phyloP scores from a whole-genome alignment of 768 basidiomycete species.

The Wakefieldia striispora region DNA sequence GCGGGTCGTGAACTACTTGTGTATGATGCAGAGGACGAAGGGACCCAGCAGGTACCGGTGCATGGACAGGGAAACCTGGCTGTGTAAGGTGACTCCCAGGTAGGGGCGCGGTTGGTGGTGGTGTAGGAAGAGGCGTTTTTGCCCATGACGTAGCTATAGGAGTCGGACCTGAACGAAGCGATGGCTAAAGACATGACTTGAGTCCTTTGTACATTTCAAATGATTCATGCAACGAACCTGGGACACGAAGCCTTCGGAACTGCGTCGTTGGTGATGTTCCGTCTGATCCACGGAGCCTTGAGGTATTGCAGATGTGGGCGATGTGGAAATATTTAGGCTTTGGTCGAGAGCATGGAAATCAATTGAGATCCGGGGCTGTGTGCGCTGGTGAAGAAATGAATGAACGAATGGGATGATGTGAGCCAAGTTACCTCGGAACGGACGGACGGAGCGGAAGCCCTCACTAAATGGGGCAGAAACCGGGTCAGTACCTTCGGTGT shows the following conservation, averaged over 20 bases:
- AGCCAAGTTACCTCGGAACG: constrained; percentile 11
- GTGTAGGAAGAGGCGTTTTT: constrained; percentile 21
- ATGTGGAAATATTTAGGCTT: constrained; percentile 2
- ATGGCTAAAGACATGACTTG: constrained; percentile 6
- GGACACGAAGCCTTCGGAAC: constrained; percentile 13
- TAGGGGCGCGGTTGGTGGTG: constrained; percentile 13
- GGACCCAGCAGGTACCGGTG: constrained; percentile 6
- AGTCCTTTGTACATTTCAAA: not conserved
- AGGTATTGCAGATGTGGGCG: constrained; percentile 2
- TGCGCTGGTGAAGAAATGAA: not conserved
- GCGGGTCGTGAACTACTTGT: constrained; percentile 1
- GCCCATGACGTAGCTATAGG: constrained; percentile 15
- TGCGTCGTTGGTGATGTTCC: constrained; percentile 7
- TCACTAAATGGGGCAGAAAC: not conserved
- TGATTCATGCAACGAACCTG: constrained; percentile 19
- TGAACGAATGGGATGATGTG: not conserved
- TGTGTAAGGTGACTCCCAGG: constrained; percentile 7
- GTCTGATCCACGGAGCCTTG: constrained; percentile 7
- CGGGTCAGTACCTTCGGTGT: not conserved
- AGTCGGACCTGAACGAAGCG: constrained; percentile 9
- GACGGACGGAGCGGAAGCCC: constrained; percentile 1
- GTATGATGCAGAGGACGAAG: constrained; percentile 6
- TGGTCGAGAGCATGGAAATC: constrained; percentile 5
- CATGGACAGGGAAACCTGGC: constrained; percentile 9
- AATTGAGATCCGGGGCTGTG: not conserved